phyloP scores from a whole-genome alignment of 352 stramenopile species.

The Phytopythium mirpurense region DNA sequence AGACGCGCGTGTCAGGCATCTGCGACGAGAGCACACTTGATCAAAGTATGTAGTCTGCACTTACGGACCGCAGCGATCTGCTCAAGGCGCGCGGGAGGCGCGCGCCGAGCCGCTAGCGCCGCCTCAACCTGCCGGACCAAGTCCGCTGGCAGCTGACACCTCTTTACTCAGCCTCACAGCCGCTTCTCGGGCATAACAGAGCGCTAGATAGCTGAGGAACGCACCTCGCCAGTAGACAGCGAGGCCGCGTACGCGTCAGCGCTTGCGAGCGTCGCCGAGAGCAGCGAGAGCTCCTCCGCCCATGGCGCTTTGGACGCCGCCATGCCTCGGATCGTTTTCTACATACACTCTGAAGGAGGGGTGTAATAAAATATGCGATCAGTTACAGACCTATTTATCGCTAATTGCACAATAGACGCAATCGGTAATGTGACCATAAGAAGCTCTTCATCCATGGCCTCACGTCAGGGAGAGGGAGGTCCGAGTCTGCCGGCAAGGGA shows the following conservation, averaged over 20 bases:
- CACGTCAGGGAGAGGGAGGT: no score
- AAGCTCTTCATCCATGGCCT: no score
- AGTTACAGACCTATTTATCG: no score
- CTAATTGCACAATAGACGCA: no score
- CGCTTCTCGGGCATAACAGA: no score
- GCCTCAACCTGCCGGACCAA: slow-evolving; percentile 18
- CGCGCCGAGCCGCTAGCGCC: slow-evolving; percentile 12
- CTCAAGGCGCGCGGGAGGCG: slow-evolving; percentile 17
- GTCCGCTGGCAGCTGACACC: slow-evolving; percentile 14
- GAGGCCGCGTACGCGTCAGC: slow-evolving; percentile 22
- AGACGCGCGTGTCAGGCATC: not conserved
- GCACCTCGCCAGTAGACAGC: slow-evolving; percentile 24
- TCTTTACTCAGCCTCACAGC: not conserved
- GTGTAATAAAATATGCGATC: no score
- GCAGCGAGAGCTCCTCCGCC: slow-evolving; percentile 6
- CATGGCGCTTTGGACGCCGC: not conserved
- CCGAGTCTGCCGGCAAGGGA: no score
- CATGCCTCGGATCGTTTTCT: no score
- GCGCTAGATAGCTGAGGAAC: not conserved
- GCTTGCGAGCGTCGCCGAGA: slow-evolving; percentile 16
- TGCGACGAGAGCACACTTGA: no score
- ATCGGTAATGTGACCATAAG: no score
- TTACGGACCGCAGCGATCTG: slow-evolving; percentile 25
- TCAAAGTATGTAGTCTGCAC: no score
- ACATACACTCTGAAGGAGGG: no score